A percentile compares a stretch with the other conserved stretches of the same genome.
phyloP scores from a whole-genome alignment of 371 early-diverging fungal species.

The Funneliformis caledonium region DNA sequence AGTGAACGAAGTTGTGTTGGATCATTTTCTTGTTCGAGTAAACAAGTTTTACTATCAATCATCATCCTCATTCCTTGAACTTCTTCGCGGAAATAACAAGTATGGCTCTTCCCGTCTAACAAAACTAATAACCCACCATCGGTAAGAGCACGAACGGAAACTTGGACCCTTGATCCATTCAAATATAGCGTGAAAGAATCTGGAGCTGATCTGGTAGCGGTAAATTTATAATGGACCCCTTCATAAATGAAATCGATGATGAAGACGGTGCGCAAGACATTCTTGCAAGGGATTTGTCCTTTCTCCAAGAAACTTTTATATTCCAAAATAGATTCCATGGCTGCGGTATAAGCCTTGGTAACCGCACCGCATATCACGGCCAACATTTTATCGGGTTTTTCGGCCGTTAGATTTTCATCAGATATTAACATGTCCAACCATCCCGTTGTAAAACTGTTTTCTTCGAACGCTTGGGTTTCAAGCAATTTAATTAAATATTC shows the following conservation, averaged over 20 bases:
- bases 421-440: slow-evolving; percentile 97
- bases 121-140: slow-evolving; percentile 86
- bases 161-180: slow-evolving; percentile 83
- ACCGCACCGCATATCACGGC: slow-evolving; percentile 94
- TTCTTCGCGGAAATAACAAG: slow-evolving; percentile 91
- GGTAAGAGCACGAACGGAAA: slow-evolving; percentile 81
- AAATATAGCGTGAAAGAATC: slow-evolving; percentile 79
- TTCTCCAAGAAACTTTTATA: slow-evolving; percentile 85
- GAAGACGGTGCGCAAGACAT: slow-evolving; percentile 75
- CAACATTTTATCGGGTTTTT: slow-evolving; percentile 88
- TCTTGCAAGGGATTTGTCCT: slow-evolving; percentile 87
- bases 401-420: slow-evolving; percentile 80
- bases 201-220: slow-evolving; percentile 81
- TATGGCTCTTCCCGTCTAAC: slow-evolving; percentile 86
- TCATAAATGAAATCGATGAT: slow-evolving; percentile 90
- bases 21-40: slow-evolving; percentile 94
- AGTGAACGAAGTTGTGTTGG: slow-evolving; percentile 94
- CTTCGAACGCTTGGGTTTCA: slow-evolving; percentile 87
- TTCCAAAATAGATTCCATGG: slow-evolving; percentile 68
- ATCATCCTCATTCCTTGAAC: slow-evolving; percentile 86
- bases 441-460: slow-evolving; percentile 92
- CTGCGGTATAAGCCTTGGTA: slow-evolving; percentile 76
- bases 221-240: slow-evolving; percentile 86
- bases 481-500: slow-evolving; percentile 95
- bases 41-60: slow-evolving; percentile 90